Conservation (phyloP, 495 filamentous ascomycete species). For the Annulohypoxylon moriforme region DNA sequence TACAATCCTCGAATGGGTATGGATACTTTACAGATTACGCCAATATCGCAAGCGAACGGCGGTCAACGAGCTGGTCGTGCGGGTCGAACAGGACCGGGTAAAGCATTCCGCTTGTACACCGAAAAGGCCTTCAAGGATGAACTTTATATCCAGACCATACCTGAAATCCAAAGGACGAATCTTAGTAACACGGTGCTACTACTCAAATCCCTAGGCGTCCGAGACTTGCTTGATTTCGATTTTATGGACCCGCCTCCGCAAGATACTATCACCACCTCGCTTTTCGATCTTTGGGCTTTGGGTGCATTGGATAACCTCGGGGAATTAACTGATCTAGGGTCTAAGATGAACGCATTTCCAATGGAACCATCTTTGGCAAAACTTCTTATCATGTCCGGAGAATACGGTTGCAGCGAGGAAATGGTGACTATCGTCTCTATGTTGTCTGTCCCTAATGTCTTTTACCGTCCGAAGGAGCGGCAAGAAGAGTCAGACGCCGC, state of each 20-base stretch:
- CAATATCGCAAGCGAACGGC: conserved; percentile 96
- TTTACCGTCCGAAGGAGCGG: conserved; percentile 96
- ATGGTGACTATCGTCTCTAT: conserved; percentile 99
- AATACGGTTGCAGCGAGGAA: conserved; percentile 94
- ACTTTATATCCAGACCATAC: conserved; percentile 96
- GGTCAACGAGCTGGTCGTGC: conserved; percentile 94
- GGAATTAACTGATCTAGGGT: conserved; percentile 86
- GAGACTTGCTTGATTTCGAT: conserved; percentile 95
- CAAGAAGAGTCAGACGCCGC: conserved; percentile 97
- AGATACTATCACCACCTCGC: conserved; percentile 95
- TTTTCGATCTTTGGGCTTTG: conserved; percentile 98
- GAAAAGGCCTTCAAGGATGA: conserved; percentile 96
- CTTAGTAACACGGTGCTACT: conserved; percentile 94
- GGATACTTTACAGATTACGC: conserved; percentile 98
- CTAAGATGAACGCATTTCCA: conserved; percentile 95
- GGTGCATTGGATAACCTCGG: conserved; percentile 95
- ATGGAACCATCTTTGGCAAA: conserved; percentile 97
- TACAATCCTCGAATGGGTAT: conserved; percentile 99
- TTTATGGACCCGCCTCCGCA: conserved; percentile 99
- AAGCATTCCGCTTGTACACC: conserved; percentile 94
- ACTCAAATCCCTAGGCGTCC: conserved; percentile 93
- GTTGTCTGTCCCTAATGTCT: conserved; percentile 95
- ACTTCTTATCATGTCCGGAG: conserved; percentile 85
- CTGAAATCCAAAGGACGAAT: conserved; percentile 97
- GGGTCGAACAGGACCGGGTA: conserved; percentile 93